Evolutionary conservation across 768 basidiomycete species (phyloP).

Genomic region (Pilatotrama ljubarskyi): DNA sequence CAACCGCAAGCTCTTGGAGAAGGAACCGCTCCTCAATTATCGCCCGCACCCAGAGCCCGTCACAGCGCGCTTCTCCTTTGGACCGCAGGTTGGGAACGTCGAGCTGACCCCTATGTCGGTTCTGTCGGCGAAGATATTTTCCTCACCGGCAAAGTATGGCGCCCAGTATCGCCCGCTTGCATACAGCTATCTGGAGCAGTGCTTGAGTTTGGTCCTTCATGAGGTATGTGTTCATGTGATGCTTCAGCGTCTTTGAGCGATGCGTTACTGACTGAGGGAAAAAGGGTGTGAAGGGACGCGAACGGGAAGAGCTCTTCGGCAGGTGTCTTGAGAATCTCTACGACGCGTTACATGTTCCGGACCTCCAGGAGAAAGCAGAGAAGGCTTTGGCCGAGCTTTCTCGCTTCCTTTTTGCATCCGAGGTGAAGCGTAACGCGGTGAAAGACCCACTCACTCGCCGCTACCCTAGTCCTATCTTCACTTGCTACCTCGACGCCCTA

Average conservation of each 20-base stretch:
- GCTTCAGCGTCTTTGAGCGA: background rate
- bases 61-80: constrained; percentile 71
- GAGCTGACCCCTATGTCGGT: constrained; percentile 64
- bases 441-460: constrained; percentile 55
- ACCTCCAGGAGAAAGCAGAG: constrained; percentile 69
- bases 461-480: constrained; percentile 57
- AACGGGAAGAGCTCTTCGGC: constrained; percentile 73
- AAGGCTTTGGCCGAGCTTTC: constrained; percentile 70
- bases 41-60: constrained; percentile 70
- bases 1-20: constrained; percentile 82
- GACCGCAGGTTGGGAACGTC: constrained; percentile 60
- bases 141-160: constrained; percentile 28
- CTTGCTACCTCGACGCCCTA: constrained; percentile 78
- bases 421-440: constrained; percentile 60
- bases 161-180: constrained; percentile 55
- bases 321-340: constrained; percentile 74
- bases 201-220: constrained; percentile 67
- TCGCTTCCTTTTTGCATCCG: constrained; percentile 69
- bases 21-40: constrained; percentile 76
- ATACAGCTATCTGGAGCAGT: constrained; percentile 70
- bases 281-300: constrained; percentile 71
- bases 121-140: constrained; percentile 65
- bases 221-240: constrained; percentile 50
- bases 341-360: constrained; percentile 69
- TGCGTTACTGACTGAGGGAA: background rate